phyloP scores from a whole-genome alignment of 2,329 filamentous ascomycete species.

The Dryadomyces quercus-mongolicae region DNA sequence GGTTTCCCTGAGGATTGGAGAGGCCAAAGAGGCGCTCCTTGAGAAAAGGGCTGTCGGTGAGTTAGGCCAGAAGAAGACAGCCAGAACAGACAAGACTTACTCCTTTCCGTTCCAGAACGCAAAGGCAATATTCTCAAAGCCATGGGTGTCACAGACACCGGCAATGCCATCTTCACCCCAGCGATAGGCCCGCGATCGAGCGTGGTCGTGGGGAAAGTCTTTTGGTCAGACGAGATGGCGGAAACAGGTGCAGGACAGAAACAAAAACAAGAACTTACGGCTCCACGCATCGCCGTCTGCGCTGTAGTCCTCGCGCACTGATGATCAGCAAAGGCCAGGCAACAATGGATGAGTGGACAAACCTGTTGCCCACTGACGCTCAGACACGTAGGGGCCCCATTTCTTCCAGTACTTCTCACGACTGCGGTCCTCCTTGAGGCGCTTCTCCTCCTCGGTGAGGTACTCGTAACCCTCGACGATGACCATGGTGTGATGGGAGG shows the following conservation, averaged over 20 bases:
- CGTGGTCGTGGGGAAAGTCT: conserved; percentile 93
- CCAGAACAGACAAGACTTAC: conserved; percentile 31
- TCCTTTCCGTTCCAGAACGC: conserved; percentile 97
- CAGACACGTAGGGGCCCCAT: conserved; percentile 90
- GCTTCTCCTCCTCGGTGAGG: conserved; percentile 80
- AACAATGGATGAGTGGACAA: conserved; percentile 19
- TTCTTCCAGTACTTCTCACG: conserved; percentile 92
- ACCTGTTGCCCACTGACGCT: conserved; percentile 94
- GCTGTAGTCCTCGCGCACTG: conserved; percentile 64
- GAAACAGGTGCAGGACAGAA: background rate
- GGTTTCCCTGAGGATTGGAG: conserved; percentile 93
- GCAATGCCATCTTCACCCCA: conserved; percentile 98
- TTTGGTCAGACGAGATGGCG: conserved; percentile 2
- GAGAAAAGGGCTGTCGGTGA: conserved; percentile 58
- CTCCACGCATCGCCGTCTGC: conserved; percentile 92
- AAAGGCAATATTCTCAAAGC: conserved; percentile 84
- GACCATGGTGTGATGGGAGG: conserved; percentile 54
- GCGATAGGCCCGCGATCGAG: conserved; percentile 75
- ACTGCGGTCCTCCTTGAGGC: conserved; percentile 74
- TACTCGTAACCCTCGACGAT: conserved; percentile 80
- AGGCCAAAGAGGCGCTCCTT: conserved; percentile 93
- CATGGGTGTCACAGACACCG: conserved; percentile 84
- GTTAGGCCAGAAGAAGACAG: background rate
- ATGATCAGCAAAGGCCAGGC: conserved; percentile 4
- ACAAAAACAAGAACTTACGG: conserved; percentile 48